Percentiles rank a stretch among this genome's conserved stretches.
Conservation (phyloP, 2,329 filamentous ascomycete species). For the Trichophyton schoenleinii region DNA sequence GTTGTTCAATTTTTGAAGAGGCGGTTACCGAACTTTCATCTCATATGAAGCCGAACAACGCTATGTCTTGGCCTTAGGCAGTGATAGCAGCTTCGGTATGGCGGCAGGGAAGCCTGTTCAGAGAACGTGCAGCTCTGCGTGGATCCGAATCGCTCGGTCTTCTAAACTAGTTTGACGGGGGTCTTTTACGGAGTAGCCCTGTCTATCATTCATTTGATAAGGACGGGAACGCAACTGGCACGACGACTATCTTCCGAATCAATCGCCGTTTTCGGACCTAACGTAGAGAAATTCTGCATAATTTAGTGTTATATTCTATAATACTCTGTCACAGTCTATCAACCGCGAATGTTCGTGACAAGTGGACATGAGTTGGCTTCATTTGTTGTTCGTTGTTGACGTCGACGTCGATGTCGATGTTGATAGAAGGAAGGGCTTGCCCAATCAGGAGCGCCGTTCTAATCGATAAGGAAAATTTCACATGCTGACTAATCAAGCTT, state of each 20-base stretch:
- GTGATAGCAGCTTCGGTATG: background rate
- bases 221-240: too few species aligned
- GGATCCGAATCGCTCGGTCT: background rate
- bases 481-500: background rate
- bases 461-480: slow-evolving; percentile 3
- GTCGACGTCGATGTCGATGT: background rate
- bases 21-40: background rate
- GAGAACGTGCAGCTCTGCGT: background rate
- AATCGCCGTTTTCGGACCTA: too few species aligned
- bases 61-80: background rate
- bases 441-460: background rate
- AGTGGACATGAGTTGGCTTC: background rate
- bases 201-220: background rate
- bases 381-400: background rate
- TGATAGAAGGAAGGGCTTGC: background rate
- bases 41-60: background rate
- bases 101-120: background rate
- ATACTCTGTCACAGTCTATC: too few species aligned
- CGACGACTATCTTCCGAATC: too few species aligned
- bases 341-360: too few species aligned
- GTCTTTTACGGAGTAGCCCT: background rate
- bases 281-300: too few species aligned
- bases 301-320: too few species aligned
- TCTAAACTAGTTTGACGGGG: background rate
- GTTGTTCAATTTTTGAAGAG: too few species aligned